A percentile compares a stretch with the other conserved stretches of the same genome.
These are phyloP conservation scores for Auricularia auricula-judae DNA, from an alignment of 768 basidiomycete genomes.

Conservation along the genomic window DNA sequence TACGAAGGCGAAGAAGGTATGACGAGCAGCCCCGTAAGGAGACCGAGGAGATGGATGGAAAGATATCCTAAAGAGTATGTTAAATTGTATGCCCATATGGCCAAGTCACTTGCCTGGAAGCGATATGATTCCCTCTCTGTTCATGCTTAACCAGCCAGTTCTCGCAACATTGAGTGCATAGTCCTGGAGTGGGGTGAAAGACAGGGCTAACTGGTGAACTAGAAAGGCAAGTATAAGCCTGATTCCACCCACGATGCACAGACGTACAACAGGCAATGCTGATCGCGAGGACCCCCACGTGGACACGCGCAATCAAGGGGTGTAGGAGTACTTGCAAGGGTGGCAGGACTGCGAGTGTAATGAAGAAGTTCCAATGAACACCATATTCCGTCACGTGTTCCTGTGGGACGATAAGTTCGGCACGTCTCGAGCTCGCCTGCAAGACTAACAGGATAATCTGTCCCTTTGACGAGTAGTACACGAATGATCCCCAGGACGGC, in stretches of 20 bases:
- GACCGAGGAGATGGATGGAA: conserved; percentile 77
- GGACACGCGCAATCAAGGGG: conserved; percentile 45
- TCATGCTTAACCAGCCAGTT: conserved; percentile 52
- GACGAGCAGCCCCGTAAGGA: conserved; percentile 69
- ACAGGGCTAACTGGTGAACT: conserved; percentile 68
- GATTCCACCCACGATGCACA: background rate
- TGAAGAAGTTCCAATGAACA: conserved; percentile 97
- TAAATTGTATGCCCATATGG: background rate
- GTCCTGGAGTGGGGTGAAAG: conserved; percentile 39
- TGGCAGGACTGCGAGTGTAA: conserved; percentile 78
- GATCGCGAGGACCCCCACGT: conserved; percentile 53
- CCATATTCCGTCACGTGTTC: conserved; percentile 97
- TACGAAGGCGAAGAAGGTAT: conserved; percentile 69
- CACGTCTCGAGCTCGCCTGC: conserved; percentile 1
- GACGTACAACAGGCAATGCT: conserved; percentile 36
- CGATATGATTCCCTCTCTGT: conserved; percentile 88
- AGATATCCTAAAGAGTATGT: conserved; percentile 56
- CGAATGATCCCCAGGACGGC: conserved; percentile 65
- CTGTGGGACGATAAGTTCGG: conserved; percentile 24
- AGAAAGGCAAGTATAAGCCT: background rate
- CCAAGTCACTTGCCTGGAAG: conserved; percentile 42
- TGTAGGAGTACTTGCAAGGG: conserved; percentile 58
- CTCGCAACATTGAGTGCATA: conserved; percentile 63
- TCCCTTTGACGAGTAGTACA: conserved; percentile 80
- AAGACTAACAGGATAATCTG: conserved; percentile 79